Evolutionary conservation across 192 early-diverging fungal species (phyloP), one percentile per base, ranked within the genome.

Genomic region (Thoreauomyces humboldtii): DNA sequence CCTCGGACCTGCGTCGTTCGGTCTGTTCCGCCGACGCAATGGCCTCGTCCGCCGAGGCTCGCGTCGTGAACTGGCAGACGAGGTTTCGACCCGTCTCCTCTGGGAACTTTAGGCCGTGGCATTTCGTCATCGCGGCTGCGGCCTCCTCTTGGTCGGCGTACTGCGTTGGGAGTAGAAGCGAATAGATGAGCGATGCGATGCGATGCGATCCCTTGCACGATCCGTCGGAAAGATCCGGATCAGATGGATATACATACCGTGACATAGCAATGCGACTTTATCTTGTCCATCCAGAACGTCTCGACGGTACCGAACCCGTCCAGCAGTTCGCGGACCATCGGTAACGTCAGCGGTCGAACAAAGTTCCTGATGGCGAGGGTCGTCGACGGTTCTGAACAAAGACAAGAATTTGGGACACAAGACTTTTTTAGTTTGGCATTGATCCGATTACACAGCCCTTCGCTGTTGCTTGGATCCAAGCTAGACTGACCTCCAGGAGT

Each of bases 281-380:
- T 73, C 36, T 77, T 78, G 37, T 77, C 69, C 47, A 78, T 78
- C 77, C 77, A 78, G 61, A 78, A 78, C 3, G 41, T 27, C 21
- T 54, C 46, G 2, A 77, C 52, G 6, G 17, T 37, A 24, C 77
- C 77, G 33, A 31, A 78, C 24, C 41, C 31, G 3, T 33, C 55
- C 38, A 78, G 45, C 55, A 69, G 44, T 17, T 55, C 50, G 37
- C 57, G 32, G 2, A 78, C 44, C 15, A 22, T 22, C 24, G 29
- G 38, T 22, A 73, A 14, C 22, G 61, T 70, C 22, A 78, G 56
- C 1, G 77, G 77, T 28, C 77, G n/a, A 2, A 42, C 47, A 51
- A 78, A 72, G 27, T 72, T 72, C 17, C 31, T 14, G 21, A 77
- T 69, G 38, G 35, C n/a, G 25, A 74, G 17, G 15, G 67, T 71